These are phyloP conservation scores for Achaetomiella virescens DNA, from an alignment of 495 filamentous ascomycete species.

Conservation along the genomic window DNA sequence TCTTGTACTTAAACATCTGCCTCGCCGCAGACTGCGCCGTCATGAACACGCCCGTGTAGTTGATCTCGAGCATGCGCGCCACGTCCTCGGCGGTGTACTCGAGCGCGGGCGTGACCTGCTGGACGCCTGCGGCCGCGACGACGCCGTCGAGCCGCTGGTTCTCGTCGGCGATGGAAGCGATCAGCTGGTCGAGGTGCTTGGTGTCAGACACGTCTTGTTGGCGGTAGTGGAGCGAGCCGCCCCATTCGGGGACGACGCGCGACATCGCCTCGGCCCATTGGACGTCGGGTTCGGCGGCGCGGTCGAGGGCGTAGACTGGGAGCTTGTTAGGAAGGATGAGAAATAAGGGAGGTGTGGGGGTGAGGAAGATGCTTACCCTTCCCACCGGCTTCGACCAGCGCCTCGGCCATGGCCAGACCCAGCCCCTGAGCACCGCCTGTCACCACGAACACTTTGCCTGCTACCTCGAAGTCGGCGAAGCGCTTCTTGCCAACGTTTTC, in stretches of 20 bases:
- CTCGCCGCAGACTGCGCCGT: constrained; percentile 64
- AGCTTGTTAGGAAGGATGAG: not conserved
- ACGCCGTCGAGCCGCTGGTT: constrained; percentile 60
- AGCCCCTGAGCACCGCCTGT: constrained; percentile 59
- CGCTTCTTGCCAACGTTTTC: constrained; percentile 22
- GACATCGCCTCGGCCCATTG: constrained; percentile 46
- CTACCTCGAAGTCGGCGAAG: constrained; percentile 46
- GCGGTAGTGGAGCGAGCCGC: constrained; percentile 54
- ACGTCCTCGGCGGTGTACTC: constrained; percentile 64
- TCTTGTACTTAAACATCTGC: constrained; percentile 69
- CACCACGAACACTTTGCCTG: constrained; percentile 53
- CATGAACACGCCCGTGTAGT: constrained; percentile 74
- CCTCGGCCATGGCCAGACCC: constrained; percentile 61
- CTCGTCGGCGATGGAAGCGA: constrained; percentile 49
- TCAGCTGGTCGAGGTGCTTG: constrained; percentile 45
- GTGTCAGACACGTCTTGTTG: constrained; percentile 59
- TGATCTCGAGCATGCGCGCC: constrained; percentile 65
- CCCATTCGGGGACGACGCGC: constrained; percentile 43
- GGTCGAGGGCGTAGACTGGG: constrained; percentile 62
- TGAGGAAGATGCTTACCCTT: constrained; percentile 40
- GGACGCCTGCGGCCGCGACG: constrained; percentile 70
- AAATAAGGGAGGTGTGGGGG: not conserved
- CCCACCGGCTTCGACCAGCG: constrained; percentile 63
- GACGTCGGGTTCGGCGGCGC: constrained; percentile 38
- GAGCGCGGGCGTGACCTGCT: constrained; percentile 62